Base-by-base conservation (phyloP, 176 grass and related monocot species). In the Tillandsia leiboldiana region DNA sequence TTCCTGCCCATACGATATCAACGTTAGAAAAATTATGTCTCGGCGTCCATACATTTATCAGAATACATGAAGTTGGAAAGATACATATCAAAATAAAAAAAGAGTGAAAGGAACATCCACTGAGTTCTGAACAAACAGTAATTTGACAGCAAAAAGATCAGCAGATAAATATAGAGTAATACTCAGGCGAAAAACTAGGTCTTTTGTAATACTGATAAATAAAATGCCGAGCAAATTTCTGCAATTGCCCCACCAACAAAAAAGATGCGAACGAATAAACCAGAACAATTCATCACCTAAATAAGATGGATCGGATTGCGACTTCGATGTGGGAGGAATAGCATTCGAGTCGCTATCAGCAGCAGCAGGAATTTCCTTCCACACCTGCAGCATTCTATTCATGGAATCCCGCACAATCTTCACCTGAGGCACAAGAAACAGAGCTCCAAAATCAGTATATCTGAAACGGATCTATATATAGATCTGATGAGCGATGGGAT, bases 341-440 rank as follows among this genome's bases (percentile, higher is more conserved):
- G 11, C 65, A 49, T 75, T 75, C 61, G 69, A 81, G 20, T 90
- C 70, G 2, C 78, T 78, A 62, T 88, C 89, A 12, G 81, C 80
- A 56, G 75, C 20, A 26, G 86, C 84, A 12, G 94, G 94, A 66
- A 97, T 88, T 66, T 97, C 89, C 65, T 65, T 97, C 94, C 94
- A 97, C 48, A 91, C 86, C 57, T 97, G 84, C 57, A 97, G 77
- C 94, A 97, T 93, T 61, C 82, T 63, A 49, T 81, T 97, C 94
- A 97, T 97, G 0, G 89, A 90, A 24, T 97, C 94, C 3, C 94
- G 76, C 49, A 93, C 94, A 63, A 84, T 93, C 79, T 97, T 97
- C 15, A 97, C 94, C 94, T 97, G 77, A 84, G 93, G 87, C 87
- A 17, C 22, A 24, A 18, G 62, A 12, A 11, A 11, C 29, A 65